These are phyloP conservation scores for Cardamine occulta DNA, from an alignment of 345 rosid species.

Conservation along the genomic window DNA sequence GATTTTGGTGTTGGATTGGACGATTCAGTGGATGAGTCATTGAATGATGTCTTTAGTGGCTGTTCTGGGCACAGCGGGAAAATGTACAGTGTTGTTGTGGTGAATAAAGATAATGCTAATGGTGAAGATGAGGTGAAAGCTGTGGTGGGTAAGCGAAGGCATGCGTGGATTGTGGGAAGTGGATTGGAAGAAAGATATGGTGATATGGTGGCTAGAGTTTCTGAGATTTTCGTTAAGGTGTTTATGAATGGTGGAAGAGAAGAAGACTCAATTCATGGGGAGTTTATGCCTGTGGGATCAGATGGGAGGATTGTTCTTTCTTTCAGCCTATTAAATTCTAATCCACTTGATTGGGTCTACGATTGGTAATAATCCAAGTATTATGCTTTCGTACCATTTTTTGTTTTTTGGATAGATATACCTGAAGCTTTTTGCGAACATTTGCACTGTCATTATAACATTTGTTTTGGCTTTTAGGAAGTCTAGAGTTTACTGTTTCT, in stretches of 20 bases:
- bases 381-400: conserved; percentile 3
- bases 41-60: conserved; percentile 52
- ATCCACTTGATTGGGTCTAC: conserved; percentile 84
- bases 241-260: conserved; percentile 88
- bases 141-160: conserved; percentile 85
- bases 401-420: neutral
- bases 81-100: conserved; percentile 67
- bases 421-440: neutral
- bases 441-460: conserved; percentile 2
- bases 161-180: conserved; percentile 78
- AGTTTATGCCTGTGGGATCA: conserved; percentile 95
- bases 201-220: conserved; percentile 50
- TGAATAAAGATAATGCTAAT: conserved; percentile 47
- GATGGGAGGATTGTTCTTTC: conserved; percentile 91
- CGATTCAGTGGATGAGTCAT: conserved; percentile 62
- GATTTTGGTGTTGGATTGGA: conserved; percentile 49
- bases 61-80: conserved; percentile 47
- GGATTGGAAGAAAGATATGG: conserved; percentile 48
- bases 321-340: conserved; percentile 79
- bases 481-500: conserved; percentile 3
- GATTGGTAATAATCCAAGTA: conserved; percentile 65
- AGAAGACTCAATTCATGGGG: conserved; percentile 70
- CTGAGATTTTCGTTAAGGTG: conserved; percentile 71
- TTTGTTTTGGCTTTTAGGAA: neutral
- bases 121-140: conserved; percentile 48